Base-by-base conservation (phyloP, 805 yeast genomes). In the Saccharomycopsis amapae region DNA sequence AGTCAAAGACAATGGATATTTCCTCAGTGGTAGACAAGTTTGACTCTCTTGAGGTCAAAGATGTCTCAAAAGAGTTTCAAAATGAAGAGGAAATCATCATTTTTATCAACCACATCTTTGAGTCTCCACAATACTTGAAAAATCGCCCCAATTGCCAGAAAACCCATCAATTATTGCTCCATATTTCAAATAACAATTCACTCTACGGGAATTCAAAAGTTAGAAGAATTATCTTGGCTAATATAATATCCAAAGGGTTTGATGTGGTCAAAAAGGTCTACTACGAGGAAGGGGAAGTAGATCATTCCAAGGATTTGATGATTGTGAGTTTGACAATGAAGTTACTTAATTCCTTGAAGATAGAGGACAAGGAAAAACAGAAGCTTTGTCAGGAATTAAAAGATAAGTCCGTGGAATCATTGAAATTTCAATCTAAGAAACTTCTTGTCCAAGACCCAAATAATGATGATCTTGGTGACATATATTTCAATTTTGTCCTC, bases 151-250 rank as follows among this genome's bases (percentile, higher is more conserved):
- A 33, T n/a, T 34, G 35, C 19, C 13, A 39, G n/a, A 45, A 33
- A 39, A 26, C 20, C 4, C 48, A 39, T 24, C 39, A 30, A 26
- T 13, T 45, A 31, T 45, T 45, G 6, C 32, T 45, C 7, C 38
- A 40, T 20, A 38, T 44, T 17, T 18, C 23, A 22, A 38, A 22
- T 17, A 31, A 9, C 13, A 37, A 18, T 19, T 9, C 26, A 36
- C 1, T 17, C 7, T 37, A 37, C 32, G 30, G 17, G 4, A 22
- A 5, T 4, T n/a, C 24, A 18, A 12, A 23, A 15, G 35, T 20
- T 24, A 26, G 23, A 17, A 15, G 31, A 25, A 10, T 9, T 23
- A 20, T 43, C 6, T 28, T 22, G 4, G 23, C 6, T 13, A 25
- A 33, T 19, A 34, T 43, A 22, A 41, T 43, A n/a, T 13, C 24